Percentiles rank a stretch among this genome's conserved stretches.
These are phyloP conservation scores for Penicillium dipodomyicola DNA, from an alignment of 495 filamentous ascomycete genomes.

Conservation along the genomic window DNA sequence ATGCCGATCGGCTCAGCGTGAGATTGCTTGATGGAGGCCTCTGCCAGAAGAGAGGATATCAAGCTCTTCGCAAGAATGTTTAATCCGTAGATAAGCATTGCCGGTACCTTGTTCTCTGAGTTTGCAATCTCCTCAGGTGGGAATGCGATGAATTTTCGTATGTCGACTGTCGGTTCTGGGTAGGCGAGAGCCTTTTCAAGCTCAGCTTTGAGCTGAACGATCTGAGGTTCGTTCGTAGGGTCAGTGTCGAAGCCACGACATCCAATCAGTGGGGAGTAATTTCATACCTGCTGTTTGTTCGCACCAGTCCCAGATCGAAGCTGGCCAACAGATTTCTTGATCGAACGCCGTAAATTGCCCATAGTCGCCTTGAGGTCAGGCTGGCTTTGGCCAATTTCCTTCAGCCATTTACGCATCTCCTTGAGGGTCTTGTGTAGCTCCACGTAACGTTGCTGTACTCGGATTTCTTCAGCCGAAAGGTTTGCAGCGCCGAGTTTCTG, in stretches of 20 bases:
- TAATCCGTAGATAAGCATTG: slow-evolving; percentile 75
- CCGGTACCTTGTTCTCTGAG: slow-evolving; percentile 58
- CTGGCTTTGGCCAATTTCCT: slow-evolving; percentile 47
- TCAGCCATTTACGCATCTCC: slow-evolving; percentile 58
- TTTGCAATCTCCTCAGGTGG: slow-evolving; percentile 54
- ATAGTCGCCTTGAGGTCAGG: slow-evolving; percentile 59
- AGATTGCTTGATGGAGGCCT: slow-evolving; percentile 65
- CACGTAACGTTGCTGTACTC: slow-evolving; percentile 58
- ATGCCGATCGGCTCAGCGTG: slow-evolving; percentile 83
- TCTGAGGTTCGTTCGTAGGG: not conserved
- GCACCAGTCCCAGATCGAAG: slow-evolving; percentile 60
- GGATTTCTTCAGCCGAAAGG: slow-evolving; percentile 36
- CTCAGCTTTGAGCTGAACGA: slow-evolving; percentile 40
- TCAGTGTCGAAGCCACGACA: not conserved
- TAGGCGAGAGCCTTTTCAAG: slow-evolving; percentile 47
- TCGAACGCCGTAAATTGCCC: slow-evolving; percentile 71
- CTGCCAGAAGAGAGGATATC: slow-evolving; percentile 70
- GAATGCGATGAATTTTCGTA: slow-evolving; percentile 62
- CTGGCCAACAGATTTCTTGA: slow-evolving; percentile 71
- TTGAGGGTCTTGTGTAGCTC: slow-evolving; percentile 74
- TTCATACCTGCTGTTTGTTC: slow-evolving; percentile 53
- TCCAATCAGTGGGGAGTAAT: not conserved
- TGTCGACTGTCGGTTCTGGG: slow-evolving; percentile 58
- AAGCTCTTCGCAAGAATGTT: slow-evolving; percentile 79
- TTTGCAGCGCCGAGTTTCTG: slow-evolving; percentile 29